Conservation (phyloP, 306 rosid species). For the Medicago lupulina region DNA sequence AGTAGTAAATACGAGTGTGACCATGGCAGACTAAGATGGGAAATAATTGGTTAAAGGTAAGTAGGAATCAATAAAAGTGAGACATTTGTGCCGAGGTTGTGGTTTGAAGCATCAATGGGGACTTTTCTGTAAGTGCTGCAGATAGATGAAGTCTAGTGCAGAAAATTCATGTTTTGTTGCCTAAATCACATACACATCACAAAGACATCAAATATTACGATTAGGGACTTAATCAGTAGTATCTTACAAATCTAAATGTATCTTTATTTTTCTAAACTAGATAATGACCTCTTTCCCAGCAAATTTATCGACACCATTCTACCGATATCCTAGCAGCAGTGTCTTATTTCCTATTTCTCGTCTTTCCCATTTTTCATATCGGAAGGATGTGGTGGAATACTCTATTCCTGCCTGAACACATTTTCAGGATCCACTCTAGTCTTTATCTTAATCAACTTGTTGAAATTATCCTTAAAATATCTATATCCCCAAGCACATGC, state of each 20-base stretch:
- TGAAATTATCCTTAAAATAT: slow-evolving; percentile 52
- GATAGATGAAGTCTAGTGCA: no score
- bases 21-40: no score
- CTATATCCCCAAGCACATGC: slow-evolving; percentile 54
- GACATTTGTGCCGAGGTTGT: no score
- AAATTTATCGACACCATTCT: slow-evolving; percentile 28
- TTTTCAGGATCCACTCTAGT: slow-evolving; percentile 54
- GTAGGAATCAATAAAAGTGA: no score
- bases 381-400: slow-evolving; percentile 54
- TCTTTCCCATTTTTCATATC: not conserved
- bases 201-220: slow-evolving; percentile 29
- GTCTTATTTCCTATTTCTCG: slow-evolving; percentile 31
- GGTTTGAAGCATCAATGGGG: no score
- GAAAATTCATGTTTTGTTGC: no score
- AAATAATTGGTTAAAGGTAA: no score
- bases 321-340: slow-evolving; percentile 19
- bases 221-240: slow-evolving; percentile 17
- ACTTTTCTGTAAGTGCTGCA: no score
- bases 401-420: slow-evolving; percentile 59
- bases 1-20: no score
- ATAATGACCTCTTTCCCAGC: slow-evolving; percentile 26
- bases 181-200: not conserved
- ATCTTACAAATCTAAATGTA: slow-evolving; percentile 38
- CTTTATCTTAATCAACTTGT: slow-evolving; percentile 53
- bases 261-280: slow-evolving; percentile 33